Conservation (phyloP, 2,329 filamentous ascomycete genomes). For the Colletotrichum cuscutae region DNA sequence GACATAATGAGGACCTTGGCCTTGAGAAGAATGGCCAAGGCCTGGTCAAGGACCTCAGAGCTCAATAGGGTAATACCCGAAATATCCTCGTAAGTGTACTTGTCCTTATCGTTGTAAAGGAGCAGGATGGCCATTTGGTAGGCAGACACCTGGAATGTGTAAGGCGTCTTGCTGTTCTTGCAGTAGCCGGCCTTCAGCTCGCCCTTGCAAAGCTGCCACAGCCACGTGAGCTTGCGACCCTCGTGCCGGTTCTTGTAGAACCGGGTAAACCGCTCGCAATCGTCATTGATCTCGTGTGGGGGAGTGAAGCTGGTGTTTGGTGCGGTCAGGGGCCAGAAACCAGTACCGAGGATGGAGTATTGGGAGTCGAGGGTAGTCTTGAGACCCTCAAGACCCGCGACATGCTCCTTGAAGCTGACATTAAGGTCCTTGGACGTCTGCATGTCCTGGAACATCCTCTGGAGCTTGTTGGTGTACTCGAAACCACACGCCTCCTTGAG, state of each 20-base stretch:
- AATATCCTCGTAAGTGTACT: slow-evolving; percentile 88
- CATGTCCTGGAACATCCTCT: slow-evolving; percentile 99
- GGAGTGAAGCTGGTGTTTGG: slow-evolving; percentile 90
- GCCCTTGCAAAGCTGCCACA: slow-evolving; percentile 98
- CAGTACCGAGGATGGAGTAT: slow-evolving; percentile 93
- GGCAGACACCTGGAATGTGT: slow-evolving; percentile 96
- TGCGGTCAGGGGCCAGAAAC: slow-evolving; percentile 94
- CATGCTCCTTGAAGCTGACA: slow-evolving; percentile 83
- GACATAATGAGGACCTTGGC: slow-evolving; percentile 85
- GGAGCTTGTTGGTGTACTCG: slow-evolving; percentile 98
- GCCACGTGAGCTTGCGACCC: slow-evolving; percentile 95
- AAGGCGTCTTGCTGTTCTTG: slow-evolving; percentile 88
- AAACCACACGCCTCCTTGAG: slow-evolving; percentile 98
- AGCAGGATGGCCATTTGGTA: slow-evolving; percentile 98
- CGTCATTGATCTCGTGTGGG: slow-evolving; percentile 84
- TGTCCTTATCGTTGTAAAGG: slow-evolving; percentile 92
- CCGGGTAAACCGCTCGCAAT: slow-evolving; percentile 87
- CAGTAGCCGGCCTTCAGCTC: slow-evolving; percentile 95
- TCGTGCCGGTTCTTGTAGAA: slow-evolving; percentile 98
- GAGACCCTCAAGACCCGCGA: slow-evolving; percentile 70
- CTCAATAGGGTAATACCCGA: slow-evolving; percentile 81
- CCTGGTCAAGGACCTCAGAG: slow-evolving; percentile 86
- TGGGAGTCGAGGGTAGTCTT: slow-evolving; percentile 84
- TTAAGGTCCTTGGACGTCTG: slow-evolving; percentile 99
- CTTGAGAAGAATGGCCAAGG: slow-evolving; percentile 87